These are phyloP conservation scores for Ogataea saltuana DNA, from an alignment of 805 yeast species.

Conservation along the genomic window DNA sequence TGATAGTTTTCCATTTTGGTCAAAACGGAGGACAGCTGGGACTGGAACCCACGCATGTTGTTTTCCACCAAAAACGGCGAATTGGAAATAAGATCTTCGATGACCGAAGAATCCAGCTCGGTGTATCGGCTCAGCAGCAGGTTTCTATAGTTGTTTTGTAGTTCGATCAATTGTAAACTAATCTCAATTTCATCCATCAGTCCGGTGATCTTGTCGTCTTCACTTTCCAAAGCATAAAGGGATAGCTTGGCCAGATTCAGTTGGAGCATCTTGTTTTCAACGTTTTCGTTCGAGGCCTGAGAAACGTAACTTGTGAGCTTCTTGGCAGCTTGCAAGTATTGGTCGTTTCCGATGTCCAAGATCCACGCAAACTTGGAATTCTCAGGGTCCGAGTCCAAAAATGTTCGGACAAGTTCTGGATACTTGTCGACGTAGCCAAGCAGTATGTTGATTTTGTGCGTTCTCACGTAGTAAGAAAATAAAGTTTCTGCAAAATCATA, in stretches of 20 bases:
- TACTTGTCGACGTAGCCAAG: slow-evolving; percentile 59
- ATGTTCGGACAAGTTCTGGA: slow-evolving; percentile 48
- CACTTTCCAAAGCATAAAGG: slow-evolving; percentile 44
- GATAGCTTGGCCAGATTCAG: slow-evolving; percentile 74
- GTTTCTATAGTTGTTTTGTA: slow-evolving; percentile 34
- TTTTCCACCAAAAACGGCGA: slow-evolving; percentile 28
- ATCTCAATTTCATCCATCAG: slow-evolving; percentile 48
- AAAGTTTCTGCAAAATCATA: slow-evolving; percentile 67
- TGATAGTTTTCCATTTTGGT: slow-evolving; percentile 38
- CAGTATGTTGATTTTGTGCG: slow-evolving; percentile 52
- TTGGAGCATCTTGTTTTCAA: slow-evolving; percentile 52
- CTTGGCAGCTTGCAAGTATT: slow-evolving; percentile 51
- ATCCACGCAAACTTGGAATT: slow-evolving; percentile 73
- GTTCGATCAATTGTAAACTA: slow-evolving; percentile 29
- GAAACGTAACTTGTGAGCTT: slow-evolving; percentile 46
- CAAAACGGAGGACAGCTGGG: slow-evolving; percentile 23
- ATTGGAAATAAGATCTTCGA: slow-evolving; percentile 22
- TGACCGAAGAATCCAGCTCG: slow-evolving; percentile 26
- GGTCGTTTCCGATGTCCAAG: slow-evolving; percentile 52
- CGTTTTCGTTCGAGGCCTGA: slow-evolving; percentile 40
- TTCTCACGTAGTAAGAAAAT: slow-evolving; percentile 56
- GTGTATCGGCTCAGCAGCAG: slow-evolving; percentile 28
- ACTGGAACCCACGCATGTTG: slow-evolving; percentile 14
- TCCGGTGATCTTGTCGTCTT: slow-evolving; percentile 25
- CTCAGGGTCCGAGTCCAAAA: slow-evolving; percentile 45